Conservation (phyloP, 1,284 basidiomycete species). For the Irpex lacteus region DNA sequence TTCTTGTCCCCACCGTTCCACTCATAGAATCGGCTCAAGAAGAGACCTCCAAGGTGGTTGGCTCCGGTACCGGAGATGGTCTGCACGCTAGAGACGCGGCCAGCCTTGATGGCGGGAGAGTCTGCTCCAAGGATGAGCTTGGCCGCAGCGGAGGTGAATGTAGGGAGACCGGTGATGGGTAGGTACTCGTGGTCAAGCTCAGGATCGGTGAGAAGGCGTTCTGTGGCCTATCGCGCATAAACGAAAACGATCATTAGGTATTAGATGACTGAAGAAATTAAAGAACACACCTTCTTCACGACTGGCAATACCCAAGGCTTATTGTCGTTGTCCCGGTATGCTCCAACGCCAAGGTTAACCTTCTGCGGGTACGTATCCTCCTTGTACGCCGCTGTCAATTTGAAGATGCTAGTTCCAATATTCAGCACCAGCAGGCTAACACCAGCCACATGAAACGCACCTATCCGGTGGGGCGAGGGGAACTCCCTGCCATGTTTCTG, state of each 20-base stretch:
- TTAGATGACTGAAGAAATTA: neutral
- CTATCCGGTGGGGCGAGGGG: conserved; percentile 82
- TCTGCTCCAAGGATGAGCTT: conserved; percentile 78
- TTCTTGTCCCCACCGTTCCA: conserved; percentile 56
- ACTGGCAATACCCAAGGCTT: conserved; percentile 94
- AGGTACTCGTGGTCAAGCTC: conserved; percentile 92
- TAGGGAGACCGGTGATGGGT: conserved; percentile 84
- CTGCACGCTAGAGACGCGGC: conserved; percentile 76
- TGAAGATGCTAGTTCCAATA: conserved; percentile 71
- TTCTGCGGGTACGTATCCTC: conserved; percentile 79
- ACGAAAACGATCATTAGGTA: neutral
- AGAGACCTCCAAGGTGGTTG: conserved; percentile 88
- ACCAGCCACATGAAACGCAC: conserved; percentile 16
- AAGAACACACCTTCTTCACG: conserved; percentile 70
- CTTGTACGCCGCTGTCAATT: conserved; percentile 87
- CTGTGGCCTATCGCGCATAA: conserved; percentile 58
- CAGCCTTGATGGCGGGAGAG: conserved; percentile 72
- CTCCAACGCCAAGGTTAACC: conserved; percentile 90
- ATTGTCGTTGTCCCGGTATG: conserved; percentile 83
- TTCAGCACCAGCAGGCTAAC: neutral
- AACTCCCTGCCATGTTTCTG: conserved; percentile 71
- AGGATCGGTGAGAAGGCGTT: conserved; percentile 68
- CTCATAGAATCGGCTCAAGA: conserved; percentile 83
- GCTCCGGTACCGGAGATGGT: conserved; percentile 96
- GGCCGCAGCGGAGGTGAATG: conserved; percentile 78